Base-by-base conservation (phyloP, 805 yeast species). In the Danielozyma ontarioensis region DNA sequence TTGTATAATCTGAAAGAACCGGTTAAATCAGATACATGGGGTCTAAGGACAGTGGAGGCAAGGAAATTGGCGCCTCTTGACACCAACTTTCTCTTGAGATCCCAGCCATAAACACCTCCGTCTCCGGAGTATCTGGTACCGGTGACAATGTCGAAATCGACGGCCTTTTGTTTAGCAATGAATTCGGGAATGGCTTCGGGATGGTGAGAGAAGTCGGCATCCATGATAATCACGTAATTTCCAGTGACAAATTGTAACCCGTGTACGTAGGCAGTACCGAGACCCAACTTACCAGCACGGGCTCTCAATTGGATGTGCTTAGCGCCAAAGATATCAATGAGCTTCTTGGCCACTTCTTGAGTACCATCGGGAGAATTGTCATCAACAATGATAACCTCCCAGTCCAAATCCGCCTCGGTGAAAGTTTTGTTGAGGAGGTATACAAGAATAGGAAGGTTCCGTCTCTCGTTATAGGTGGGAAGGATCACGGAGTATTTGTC, bases 21-120 rank as follows among this genome's bases (percentile, higher is more conserved):
- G 17, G 90, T 82, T 48, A 82, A 69, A 56, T 82, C 90, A 27
- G 82, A 72, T 15, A 83, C 85, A 33, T 74, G 59, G 17, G 90
- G 90, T 54, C 85, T 72, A 50, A 82, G 71, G 29, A 79, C 76
- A 16, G 79, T 74, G 22, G 83, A 69, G 27, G 90, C 88, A 46
- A 83, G 64, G 60, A 83, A 81, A 60, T 82, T 82, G 50, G 90
- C 90, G 27, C 89, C 89, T 53, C 89, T 70, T 12, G 85, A 78
- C 31, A 80, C 83, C 52, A 83, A 67, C 53, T 82, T 82, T 52
- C 90, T 68, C 69, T 82, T 81, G 56, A 82, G 71, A 51, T 83
- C 88, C 90, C 90, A 82, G 31, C 90, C 90, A 50, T 72, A 83
- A 19, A 82, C 90, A 31, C 90, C 90, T 21, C 90, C 90, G 46